Conservation (phyloP, 352 stramenopile genomes). For the Thalassiosira sp. region DNA sequence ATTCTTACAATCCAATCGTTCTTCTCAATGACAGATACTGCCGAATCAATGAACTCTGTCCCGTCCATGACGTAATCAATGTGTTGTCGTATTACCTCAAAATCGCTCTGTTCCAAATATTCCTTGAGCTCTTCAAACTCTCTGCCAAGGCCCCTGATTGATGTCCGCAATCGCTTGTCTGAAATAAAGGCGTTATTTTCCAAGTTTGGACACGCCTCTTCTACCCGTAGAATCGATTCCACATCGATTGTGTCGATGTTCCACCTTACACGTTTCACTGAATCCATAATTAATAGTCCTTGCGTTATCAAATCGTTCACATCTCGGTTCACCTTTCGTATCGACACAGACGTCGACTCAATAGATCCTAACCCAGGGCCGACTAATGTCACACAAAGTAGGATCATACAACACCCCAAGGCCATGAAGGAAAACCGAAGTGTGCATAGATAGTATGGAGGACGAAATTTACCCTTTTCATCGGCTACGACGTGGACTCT, state of each 20-base stretch:
- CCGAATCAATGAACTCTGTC: constrained; percentile 19
- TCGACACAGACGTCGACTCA: constrained; percentile 9
- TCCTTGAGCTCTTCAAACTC: constrained; percentile 30
- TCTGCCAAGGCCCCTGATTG: constrained; percentile 10
- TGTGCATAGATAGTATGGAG: constrained; percentile 30
- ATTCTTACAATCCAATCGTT: constrained; percentile 54
- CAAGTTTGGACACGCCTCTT: constrained; percentile 33
- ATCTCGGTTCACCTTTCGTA: constrained; percentile 34
- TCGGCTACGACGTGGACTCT: constrained; percentile 31
- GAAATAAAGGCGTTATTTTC: constrained; percentile 17
- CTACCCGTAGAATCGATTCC: constrained; percentile 17
- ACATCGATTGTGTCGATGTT: constrained; percentile 41
- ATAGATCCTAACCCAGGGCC: constrained; percentile 28
- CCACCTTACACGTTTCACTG: constrained; percentile 24
- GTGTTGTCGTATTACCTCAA: constrained; percentile 28
- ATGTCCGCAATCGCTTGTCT: not conserved
- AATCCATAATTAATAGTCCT: constrained; percentile 46
- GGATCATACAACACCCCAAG: constrained; percentile 22
- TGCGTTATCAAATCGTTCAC: constrained; percentile 34
- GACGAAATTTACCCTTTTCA: constrained; percentile 27
- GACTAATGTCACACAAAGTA: constrained; percentile 13
- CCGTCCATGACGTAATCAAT: constrained; percentile 35
- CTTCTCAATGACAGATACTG: constrained; percentile 24
- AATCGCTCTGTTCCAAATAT: constrained; percentile 28
- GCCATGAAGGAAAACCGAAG: constrained; percentile 37